Evolutionary conservation across 352 stramenopile genomes (phyloP).

Genomic region (Pythium angustatum): DNA sequence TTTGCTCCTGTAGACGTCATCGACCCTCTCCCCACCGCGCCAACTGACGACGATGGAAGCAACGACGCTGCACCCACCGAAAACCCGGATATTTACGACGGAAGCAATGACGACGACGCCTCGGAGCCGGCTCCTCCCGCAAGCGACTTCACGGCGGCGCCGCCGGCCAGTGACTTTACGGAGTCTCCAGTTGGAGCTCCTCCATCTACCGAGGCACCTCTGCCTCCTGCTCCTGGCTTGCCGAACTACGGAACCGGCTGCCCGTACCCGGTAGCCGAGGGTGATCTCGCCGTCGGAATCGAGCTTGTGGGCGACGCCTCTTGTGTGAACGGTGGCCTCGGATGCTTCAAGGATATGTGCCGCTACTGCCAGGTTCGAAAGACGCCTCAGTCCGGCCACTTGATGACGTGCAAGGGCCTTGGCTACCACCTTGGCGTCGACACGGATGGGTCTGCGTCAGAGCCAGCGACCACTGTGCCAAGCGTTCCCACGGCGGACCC

Average conservation of each 20-base stretch:
- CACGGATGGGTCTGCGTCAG: not conserved
- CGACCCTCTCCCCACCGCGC: not conserved
- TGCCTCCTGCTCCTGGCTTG: not conserved
- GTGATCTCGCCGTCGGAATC: slow-evolving; percentile 21
- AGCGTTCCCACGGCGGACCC: not conserved
- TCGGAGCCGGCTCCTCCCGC: not conserved
- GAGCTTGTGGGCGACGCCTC: slow-evolving; percentile 32
- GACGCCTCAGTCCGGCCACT: slow-evolving; percentile 24
- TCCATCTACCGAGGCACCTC: not conserved
- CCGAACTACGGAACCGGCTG: slow-evolving; percentile 11
- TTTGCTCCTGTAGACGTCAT: slow-evolving; percentile 4
- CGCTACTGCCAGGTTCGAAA: slow-evolving; percentile 35
- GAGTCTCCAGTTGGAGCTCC: not conserved
- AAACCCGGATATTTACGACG: not conserved
- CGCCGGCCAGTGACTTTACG: not conserved
- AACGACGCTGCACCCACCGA: not conserved
- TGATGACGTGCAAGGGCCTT: slow-evolving; percentile 18
- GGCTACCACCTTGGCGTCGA: slow-evolving; percentile 10
- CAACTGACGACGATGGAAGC: not conserved
- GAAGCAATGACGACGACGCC: slow-evolving; percentile 2
- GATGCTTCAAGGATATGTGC: slow-evolving; percentile 35
- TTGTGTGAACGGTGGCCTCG: slow-evolving; percentile 26
- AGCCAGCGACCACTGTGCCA: slow-evolving; percentile 1
- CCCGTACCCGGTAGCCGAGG: slow-evolving; percentile 26
- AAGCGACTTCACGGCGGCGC: not conserved